Evolutionary conservation across 2,329 filamentous ascomycete genomes (phyloP).

Genomic region (Ophiostoma himal-ulmi): DNA sequence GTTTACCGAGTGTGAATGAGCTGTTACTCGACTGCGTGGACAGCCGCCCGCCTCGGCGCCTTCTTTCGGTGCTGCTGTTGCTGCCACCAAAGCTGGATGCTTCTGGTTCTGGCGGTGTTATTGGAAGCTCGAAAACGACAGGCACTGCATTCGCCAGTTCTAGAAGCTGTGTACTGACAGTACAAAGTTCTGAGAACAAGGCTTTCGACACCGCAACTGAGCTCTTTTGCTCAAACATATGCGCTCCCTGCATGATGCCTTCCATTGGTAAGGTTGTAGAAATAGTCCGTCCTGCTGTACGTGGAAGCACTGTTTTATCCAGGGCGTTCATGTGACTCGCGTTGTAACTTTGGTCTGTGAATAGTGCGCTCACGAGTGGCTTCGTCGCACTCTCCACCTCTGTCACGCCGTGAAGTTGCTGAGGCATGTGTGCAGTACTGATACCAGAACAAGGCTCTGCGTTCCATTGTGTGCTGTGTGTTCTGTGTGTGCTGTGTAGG

Average conservation of each 20-base stretch:
- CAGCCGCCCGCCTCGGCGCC: neutral
- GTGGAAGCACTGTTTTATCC: neutral
- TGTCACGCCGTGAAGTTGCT: neutral
- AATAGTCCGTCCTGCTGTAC: neutral
- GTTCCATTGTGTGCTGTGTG: neutral
- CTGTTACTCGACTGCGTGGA: neutral
- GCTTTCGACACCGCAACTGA: slow-evolving; percentile 12
- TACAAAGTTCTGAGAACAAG: slow-evolving; percentile 30
- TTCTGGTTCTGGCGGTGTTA: neutral
- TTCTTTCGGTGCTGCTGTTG: neutral
- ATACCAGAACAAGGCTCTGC: neutral
- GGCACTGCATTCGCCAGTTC: slow-evolving; percentile 33
- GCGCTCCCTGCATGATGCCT: neutral
- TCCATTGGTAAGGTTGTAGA: neutral
- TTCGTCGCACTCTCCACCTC: neutral
- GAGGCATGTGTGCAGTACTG: neutral
- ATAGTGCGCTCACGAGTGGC: neutral
- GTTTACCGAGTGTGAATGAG: slow-evolving; percentile 17
- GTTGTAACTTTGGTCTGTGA: neutral
- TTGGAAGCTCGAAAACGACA: slow-evolving; percentile 23
- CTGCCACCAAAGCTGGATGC: neutral
- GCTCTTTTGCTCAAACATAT: neutral
- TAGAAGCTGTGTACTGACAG: slow-evolving; percentile 37
- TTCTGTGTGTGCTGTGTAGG: neutral
- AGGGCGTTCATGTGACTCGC: neutral